phyloP scores from a whole-genome alignment of 2,329 filamentous ascomycete species.

The Pezicula radicicola region DNA sequence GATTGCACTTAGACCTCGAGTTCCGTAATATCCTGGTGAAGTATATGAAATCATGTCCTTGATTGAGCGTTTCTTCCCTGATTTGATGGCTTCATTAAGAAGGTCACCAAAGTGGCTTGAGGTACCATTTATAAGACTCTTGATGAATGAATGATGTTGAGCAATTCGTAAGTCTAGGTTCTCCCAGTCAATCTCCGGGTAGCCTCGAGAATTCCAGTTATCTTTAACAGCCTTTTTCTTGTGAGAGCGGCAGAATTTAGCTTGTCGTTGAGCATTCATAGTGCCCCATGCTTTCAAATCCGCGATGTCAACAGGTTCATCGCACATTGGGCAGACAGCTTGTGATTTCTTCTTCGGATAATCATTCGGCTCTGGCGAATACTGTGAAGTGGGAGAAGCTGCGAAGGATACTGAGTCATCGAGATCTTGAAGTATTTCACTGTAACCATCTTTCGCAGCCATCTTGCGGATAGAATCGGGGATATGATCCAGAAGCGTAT shows the following conservation, averaged over 20 bases:
- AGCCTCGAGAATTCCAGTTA: constrained; percentile 41
- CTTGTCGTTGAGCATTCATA: constrained; percentile 56
- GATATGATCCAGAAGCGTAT: background rate
- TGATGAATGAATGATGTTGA: constrained; percentile 51
- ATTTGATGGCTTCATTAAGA: constrained; percentile 51
- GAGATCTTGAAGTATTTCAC: background rate
- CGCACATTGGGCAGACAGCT: constrained; percentile 64
- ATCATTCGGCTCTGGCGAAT: constrained; percentile 1
- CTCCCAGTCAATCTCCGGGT: constrained; percentile 71
- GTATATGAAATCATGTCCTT: constrained; percentile 49
- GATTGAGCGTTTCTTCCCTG: constrained; percentile 58
- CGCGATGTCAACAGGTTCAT: constrained; percentile 50
- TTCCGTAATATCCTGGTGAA: constrained; percentile 81
- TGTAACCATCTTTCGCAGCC: background rate
- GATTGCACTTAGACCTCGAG: constrained; percentile 69
- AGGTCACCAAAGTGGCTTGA: constrained; percentile 58
- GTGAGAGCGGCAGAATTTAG: constrained; percentile 63
- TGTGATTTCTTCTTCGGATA: constrained; percentile 1
- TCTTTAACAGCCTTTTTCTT: constrained; percentile 50
- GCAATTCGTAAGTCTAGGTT: constrained; percentile 56
- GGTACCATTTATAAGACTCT: constrained; percentile 52
- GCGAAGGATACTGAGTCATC: too few relatives aligned
- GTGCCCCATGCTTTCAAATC: constrained; percentile 52
- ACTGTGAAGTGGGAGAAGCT: background rate
- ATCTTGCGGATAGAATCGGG: background rate